Conservation (phyloP, 1,284 basidiomycete genomes). For the Trichosporon coremiiforme region DNA sequence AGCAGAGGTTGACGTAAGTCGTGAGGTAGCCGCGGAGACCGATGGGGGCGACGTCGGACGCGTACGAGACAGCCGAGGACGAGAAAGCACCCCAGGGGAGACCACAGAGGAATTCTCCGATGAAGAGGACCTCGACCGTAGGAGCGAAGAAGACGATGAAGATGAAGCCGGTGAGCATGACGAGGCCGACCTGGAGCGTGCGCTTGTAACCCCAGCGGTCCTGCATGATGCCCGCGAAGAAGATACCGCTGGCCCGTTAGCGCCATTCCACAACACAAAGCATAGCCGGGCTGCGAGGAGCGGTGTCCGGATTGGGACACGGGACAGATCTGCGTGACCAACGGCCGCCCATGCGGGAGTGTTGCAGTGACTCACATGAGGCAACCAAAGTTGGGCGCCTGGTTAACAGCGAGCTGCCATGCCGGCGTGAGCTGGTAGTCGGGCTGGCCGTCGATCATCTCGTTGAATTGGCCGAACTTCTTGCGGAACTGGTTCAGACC, state of each 20-base stretch:
- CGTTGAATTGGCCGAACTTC: constrained; percentile 25
- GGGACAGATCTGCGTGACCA: background rate
- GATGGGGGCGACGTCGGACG: constrained; percentile 58
- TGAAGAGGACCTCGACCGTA: constrained; percentile 29
- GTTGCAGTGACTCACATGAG: constrained; percentile 31
- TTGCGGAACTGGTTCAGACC: constrained; percentile 28
- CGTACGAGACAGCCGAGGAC: constrained; percentile 51
- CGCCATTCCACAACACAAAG: too few species aligned
- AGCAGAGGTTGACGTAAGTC: constrained; percentile 59
- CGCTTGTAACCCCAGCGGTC: constrained; percentile 38
- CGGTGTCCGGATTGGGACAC: background rate
- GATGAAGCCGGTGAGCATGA: constrained; percentile 43
- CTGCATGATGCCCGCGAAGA: constrained; percentile 32
- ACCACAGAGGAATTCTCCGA: constrained; percentile 39
- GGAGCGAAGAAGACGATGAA: constrained; percentile 54
- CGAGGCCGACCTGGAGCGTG: constrained; percentile 37
- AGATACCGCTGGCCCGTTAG: constrained; percentile 31
- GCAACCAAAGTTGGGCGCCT: constrained; percentile 34
- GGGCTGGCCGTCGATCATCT: background rate
- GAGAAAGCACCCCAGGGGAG: constrained; percentile 57
- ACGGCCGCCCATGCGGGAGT: background rate
- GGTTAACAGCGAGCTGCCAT: constrained; percentile 38
- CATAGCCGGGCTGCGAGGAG: background rate
- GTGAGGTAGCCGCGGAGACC: constrained; percentile 40
- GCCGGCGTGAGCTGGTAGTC: constrained; percentile 36